Evolutionary conservation across 805 yeast species (phyloP), one percentile per base, ranked within the genome.

Genomic region (Kodamaea fukazawae): DNA sequence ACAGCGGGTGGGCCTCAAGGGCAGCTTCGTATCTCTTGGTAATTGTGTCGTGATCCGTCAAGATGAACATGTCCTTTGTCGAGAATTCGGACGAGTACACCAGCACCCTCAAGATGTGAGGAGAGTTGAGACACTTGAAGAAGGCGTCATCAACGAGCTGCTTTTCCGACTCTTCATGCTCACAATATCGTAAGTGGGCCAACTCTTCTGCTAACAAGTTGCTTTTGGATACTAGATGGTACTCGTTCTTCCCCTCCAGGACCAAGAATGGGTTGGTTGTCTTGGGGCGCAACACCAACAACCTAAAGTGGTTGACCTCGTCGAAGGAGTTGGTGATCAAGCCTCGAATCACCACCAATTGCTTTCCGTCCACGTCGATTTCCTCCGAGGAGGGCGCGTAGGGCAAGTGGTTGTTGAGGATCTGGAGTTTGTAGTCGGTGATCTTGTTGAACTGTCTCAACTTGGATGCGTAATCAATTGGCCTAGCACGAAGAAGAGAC

Each of bases 81-180:
- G 65, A 45, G 45, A 87, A 73, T 44, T 78, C 81, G 1, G 76
- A 73, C 11, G 62, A 58, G 33, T 70, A 75, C 0, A 83, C 61
- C 46, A 78, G 77, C 11, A 81, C 70, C 43, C 83, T 58, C 12
- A 84, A 40, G 7, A 63, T 49, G 34, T 63, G 67, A 12, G 47
- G 42, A 20, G 55, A 48, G 40, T 57, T 60, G 12, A 48, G 43
- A 18, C 65, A 52, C 28, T 49, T 54, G 45, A 49, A 67, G 36
- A 50, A 65, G 11, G 64, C 68, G 35, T 67, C 71, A 41, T 68
- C 73, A 2, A 62, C 34, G 6, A 59, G 31, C 12, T 27, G 12
- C 29, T 27, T 27, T 27, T n/a, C 30, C 27, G 9, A 23, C 7
- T 36, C 41, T 8, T 38, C 46, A 14, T 28, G 18, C 41, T 45